Evolutionary conservation across 495 filamentous ascomycete species (phyloP), one percentile per base, ranked within the genome.

Genomic region (Entonaema liquescens): DNA sequence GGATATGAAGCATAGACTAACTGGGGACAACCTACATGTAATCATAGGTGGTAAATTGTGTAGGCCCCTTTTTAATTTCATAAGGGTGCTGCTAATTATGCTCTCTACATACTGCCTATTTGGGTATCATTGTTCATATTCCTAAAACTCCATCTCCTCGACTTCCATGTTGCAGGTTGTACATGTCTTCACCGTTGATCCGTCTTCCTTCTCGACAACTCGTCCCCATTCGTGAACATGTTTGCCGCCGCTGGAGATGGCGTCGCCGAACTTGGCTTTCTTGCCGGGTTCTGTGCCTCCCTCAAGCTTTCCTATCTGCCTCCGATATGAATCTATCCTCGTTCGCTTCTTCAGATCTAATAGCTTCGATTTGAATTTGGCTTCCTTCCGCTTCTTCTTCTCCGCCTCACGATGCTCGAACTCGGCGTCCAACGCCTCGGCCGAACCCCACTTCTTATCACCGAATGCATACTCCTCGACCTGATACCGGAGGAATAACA

Each of bases 171-270:
- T 92, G 80, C 96, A 99, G 33, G 89, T 91, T 59, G 90, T 85
- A 78, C 95, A 98, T 3, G 87, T 93, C 85, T 94, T 96, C 52
- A 92, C 89, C 19, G 85, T 90, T 75, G 91, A 87, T 0, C 94
- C 96, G 52, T 94, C 91, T 38, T 86, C 89, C 74, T 94, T 91
- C 78, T 93, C 88, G 17, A 98, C 85, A 6, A 87, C 79, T 19
- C 89, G 80, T 0, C 95, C 95, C 95, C 95, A 99, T 76, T 96
- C 89, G 84, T 99, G 96, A 55, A 92, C 90, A 85, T 99, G 95
- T 76, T 88, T 92, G 19, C 87, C 86, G 2, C 85, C 83, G 40
- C 79, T 86, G 0, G 84, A 86, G 5, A 97, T 80, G 28, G 85
- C 84, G 77, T 97, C 93, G 0, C 94, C 94, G 79, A 97, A 97